These are phyloP conservation scores for Colletotrichum incanum DNA, from an alignment of 2,329 filamentous ascomycete genomes.

Conservation along the genomic window DNA sequence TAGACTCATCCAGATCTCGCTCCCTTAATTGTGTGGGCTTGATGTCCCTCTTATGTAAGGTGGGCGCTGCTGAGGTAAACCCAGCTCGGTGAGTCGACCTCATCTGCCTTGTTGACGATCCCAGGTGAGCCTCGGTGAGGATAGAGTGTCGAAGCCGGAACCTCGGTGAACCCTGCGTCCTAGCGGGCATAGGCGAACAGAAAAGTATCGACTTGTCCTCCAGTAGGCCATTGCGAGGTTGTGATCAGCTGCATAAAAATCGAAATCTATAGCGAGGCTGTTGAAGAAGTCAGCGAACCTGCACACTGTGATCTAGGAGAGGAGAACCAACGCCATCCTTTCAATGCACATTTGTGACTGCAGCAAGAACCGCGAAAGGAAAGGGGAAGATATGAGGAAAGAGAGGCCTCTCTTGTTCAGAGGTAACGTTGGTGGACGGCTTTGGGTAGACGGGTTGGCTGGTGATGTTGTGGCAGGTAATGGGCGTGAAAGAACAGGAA, in stretches of 20 bases:
- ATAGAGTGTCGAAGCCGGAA: no score
- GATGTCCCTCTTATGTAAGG: conserved; percentile 31
- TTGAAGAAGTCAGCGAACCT: not conserved
- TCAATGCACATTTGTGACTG: not conserved
- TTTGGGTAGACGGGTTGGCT: not conserved
- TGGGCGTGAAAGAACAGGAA: not conserved
- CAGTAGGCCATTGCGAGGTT: not conserved
- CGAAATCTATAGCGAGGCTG: not conserved
- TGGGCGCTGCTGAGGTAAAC: not conserved
- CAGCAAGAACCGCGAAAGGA: not conserved
- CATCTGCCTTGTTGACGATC: not conserved
- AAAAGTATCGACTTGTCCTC: not conserved
- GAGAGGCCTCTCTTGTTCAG: no score
- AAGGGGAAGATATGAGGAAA: not conserved
- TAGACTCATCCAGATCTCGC: conserved; percentile 38
- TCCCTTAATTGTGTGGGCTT: conserved; percentile 39
- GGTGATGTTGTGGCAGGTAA: not conserved
- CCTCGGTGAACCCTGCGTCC: not conserved
- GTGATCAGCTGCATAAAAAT: not conserved
- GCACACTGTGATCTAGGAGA: not conserved
- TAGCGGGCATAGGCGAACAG: no score
- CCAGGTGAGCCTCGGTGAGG: not conserved
- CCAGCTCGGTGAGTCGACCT: not conserved
- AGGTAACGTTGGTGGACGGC: not conserved
- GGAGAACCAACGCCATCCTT: not conserved